phyloP scores from a whole-genome alignment of 192 early-diverging fungal species.

The Haplosporangium gracile region DNA sequence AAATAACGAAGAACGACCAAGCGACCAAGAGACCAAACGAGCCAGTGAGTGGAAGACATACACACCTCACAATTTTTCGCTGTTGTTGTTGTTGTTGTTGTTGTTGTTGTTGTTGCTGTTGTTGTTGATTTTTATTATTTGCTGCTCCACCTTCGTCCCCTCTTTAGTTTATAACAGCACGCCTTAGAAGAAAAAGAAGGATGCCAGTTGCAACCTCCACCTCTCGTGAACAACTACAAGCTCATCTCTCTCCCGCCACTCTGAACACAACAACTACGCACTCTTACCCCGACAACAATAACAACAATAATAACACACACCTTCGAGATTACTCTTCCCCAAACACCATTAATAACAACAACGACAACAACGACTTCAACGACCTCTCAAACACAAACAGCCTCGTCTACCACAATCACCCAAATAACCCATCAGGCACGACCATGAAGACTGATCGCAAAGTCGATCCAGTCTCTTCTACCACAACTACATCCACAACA shows the following conservation, averaged over 20 bases:
- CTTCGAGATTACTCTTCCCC: background rate
- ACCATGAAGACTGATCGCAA: constrained; percentile 43
- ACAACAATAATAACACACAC: background rate
- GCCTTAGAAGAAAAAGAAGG: background rate
- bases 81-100: background rate
- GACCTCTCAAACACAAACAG: constrained; percentile 1
- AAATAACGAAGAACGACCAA: background rate
- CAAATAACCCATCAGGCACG: background rate
- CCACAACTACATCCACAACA: constrained; percentile 4
- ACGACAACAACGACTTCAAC: background rate
- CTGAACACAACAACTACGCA: background rate
- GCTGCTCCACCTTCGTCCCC: background rate
- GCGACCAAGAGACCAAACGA: background rate
- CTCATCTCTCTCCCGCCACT: background rate
- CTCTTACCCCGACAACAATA: background rate
- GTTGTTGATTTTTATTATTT: background rate
- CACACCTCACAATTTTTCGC: background rate
- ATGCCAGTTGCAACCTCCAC: constrained; percentile 2
- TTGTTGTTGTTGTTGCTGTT: too few species aligned
- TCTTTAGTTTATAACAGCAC: background rate
- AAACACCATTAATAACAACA: background rate
- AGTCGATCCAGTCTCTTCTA: constrained; percentile 14
- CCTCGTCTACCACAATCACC: background rate
- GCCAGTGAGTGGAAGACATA: background rate
- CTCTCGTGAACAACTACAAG: background rate